A percentile compares a stretch with the other conserved stretches of the same genome.
Evolutionary conservation across 1,284 basidiomycete genomes (phyloP).

Genomic region (Gomphus sp.): DNA sequence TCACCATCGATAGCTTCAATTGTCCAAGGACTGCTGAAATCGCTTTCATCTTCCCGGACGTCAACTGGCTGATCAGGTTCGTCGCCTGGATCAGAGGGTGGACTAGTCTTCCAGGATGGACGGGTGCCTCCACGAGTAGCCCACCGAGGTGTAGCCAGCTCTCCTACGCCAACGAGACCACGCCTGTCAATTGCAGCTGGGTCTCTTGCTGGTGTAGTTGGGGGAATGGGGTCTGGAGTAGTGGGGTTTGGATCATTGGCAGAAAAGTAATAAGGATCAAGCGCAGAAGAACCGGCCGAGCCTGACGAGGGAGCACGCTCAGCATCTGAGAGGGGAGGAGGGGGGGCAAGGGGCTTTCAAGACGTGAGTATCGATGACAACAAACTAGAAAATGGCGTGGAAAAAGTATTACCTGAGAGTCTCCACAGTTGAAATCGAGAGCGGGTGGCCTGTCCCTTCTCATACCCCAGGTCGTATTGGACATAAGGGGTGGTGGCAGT

Average conservation of each 20-base stretch:
- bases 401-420: constrained; percentile 8
- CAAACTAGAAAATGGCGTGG: constrained; percentile 2
- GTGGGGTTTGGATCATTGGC: constrained; percentile 28
- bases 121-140: constrained; percentile 12
- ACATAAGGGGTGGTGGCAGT: not conserved
- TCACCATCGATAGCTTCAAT: constrained; percentile 79
- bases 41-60: constrained; percentile 30
- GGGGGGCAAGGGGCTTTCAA: constrained; percentile 1
- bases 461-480: constrained; percentile 14
- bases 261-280: constrained; percentile 80
- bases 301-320: constrained; percentile 27
- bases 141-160: constrained; percentile 97
- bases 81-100: constrained; percentile 20
- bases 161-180: constrained; percentile 88
- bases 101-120: constrained; percentile 16
- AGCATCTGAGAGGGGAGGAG: constrained; percentile 19
- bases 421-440: constrained; percentile 23
- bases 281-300: constrained; percentile 63
- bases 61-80: constrained; percentile 31
- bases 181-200: constrained; percentile 80
- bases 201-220: constrained; percentile 67
- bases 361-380: constrained; percentile 21
- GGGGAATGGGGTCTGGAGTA: constrained; percentile 29
- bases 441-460: constrained; percentile 29
- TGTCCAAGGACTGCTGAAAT: constrained; percentile 75